phyloP scores from a whole-genome alignment of 75 land plant species.

The Larix kaempferi region DNA sequence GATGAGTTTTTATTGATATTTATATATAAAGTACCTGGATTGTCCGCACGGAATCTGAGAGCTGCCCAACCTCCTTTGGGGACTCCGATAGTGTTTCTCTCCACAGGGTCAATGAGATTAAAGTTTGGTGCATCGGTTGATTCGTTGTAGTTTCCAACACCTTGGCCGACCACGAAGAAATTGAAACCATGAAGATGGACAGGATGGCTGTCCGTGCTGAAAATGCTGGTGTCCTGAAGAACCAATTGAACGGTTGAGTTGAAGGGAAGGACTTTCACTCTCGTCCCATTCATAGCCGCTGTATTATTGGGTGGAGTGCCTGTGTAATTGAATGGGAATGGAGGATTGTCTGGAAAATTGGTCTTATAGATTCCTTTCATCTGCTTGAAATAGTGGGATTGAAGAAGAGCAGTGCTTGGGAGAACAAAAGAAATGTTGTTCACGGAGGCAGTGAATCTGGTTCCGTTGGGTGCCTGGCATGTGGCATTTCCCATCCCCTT shows the following conservation, averaged over 20 bases:
- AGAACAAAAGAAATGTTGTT: constrained; percentile 24
- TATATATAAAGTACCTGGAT: constrained; percentile 26
- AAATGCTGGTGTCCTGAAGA: constrained; percentile 17
- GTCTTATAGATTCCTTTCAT: constrained; percentile 22
- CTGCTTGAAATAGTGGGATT: constrained; percentile 20
- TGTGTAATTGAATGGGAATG: background rate
- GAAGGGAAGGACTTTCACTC: constrained; percentile 15
- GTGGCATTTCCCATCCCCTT: background rate
- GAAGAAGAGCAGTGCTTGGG: constrained; percentile 12
- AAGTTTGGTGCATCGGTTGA: constrained; percentile 4
- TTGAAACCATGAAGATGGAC: constrained; percentile 38
- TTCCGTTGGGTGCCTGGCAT: constrained; percentile 8
- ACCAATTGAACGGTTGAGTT: constrained; percentile 26
- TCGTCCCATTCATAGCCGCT: constrained; percentile 9
- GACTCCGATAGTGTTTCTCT: constrained; percentile 28
- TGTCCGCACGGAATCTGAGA: constrained; percentile 35
- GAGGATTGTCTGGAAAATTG: constrained; percentile 34
- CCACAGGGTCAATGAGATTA: constrained; percentile 31
- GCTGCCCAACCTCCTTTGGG: constrained; percentile 38
- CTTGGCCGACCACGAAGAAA: constrained; percentile 31
- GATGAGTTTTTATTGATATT: too few species aligned
- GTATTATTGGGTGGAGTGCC: background rate
- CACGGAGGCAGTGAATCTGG: constrained; percentile 15
- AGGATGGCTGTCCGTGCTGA: constrained; percentile 28
- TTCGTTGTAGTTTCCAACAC: constrained; percentile 31